Base-by-base conservation (phyloP, 169 alveolate species). In the Plasmodium chabaudi region DNA sequence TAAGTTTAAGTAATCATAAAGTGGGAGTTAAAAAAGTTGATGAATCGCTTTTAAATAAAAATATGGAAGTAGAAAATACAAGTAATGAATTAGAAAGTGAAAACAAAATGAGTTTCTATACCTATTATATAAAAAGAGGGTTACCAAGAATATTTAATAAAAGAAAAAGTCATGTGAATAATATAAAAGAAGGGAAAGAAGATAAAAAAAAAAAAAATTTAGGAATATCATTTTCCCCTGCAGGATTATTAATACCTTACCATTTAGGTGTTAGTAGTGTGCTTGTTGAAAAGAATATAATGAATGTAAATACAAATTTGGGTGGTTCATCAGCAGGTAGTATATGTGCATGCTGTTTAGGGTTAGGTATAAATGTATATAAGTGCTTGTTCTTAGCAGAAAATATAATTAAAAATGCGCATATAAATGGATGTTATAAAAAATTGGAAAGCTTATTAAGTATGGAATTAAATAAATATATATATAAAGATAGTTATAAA, bases 311-410 rank as follows among this genome's bases (percentile, higher is more conserved):
- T 17, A 92, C 94, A 3, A 94, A 92, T 39, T 27, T 93, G 70
- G 65, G 94, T 12, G 96, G 96, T 23, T 91, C 94, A 0, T 93
- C 96, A 0, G 93, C 96, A 17, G 96, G 96, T 9, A 53, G 95
- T 21, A 57, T 93, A 1, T 82, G 91, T 60, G 91, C 91, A 17
- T 87, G 92, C 12, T 73, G 91, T 9, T 72, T 92, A 34, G 68
- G 91, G 9, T 60, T 87, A 19, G 73, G 89, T 15, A 60, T 59
- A 55, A 72, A 68, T 42, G 25, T 93, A n/a, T 53, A 49, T 10
- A 72, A 92, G 10, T 82, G 92, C 15, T 86, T 88, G 77, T 63
- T 60, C 21, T 46, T 91, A 39, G 55, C 79, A 6, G 94, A 93
- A 53, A 79, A 73, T 60, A 53, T 93, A 10, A 87, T 79, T 44